These are phyloP conservation scores for Solanum lycopersicoides DNA, from an alignment of 257 asterid genomes.

Conservation along the genomic window DNA sequence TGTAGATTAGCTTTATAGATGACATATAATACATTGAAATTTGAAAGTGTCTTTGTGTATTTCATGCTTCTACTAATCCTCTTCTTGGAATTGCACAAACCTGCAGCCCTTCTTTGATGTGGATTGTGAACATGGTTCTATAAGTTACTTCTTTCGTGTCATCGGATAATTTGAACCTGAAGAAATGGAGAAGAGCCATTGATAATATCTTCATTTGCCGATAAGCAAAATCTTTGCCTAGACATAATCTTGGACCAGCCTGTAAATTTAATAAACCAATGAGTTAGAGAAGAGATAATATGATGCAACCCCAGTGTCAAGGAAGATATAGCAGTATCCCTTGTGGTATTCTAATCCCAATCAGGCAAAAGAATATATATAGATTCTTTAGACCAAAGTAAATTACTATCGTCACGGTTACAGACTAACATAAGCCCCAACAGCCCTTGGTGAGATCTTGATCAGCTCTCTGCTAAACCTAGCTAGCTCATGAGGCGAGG, in stretches of 20 bases:
- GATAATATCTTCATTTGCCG: conserved; percentile 64
- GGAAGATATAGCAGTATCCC: neutral
- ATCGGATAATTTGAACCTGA: conserved; percentile 38
- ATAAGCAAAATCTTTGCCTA: conserved; percentile 63
- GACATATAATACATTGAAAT: neutral
- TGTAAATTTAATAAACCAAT: conserved; percentile 2
- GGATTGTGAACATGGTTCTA: conserved; percentile 65
- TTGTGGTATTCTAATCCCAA: neutral
- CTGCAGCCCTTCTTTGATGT: conserved; percentile 48
- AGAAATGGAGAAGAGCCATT: conserved; percentile 39
- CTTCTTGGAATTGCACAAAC: conserved; percentile 34
- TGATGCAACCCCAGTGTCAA: neutral
- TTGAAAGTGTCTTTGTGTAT: neutral
- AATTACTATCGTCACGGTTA: neutral
- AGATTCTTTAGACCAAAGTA: neutral
- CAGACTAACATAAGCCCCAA: neutral
- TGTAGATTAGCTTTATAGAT: neutral
- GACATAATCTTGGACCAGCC: conserved; percentile 66
- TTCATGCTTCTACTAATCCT: neutral
- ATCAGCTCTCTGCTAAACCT: neutral
- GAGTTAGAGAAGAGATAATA: neutral
- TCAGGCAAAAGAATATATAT: neutral
- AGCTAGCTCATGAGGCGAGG: neutral
- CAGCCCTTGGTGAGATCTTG: neutral
- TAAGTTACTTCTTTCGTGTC: conserved; percentile 34